These are phyloP conservation scores for Saccharomyces hybrid DNA, from an alignment of 1,139 yeast genomes.

Conservation along the genomic window DNA sequence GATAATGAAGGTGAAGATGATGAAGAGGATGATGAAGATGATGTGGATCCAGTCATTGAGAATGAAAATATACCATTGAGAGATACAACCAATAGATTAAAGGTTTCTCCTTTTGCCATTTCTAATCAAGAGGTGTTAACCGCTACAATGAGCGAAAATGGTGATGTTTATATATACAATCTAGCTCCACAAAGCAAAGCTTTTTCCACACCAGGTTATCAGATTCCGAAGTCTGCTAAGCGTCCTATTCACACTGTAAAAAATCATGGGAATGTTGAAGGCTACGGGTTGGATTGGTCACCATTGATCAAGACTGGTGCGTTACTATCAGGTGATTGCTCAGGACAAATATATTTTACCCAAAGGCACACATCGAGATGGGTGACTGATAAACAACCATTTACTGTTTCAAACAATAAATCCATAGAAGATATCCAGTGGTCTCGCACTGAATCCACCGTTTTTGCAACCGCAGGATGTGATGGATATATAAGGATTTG, in stretches of 20 bases:
- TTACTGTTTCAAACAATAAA: slow-evolving; percentile 50
- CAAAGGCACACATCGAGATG: slow-evolving; percentile 71
- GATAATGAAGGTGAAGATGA: slow-evolving; percentile 71
- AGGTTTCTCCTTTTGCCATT: slow-evolving; percentile 71
- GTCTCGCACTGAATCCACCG: slow-evolving; percentile 88
- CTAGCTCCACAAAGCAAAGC: slow-evolving; percentile 72
- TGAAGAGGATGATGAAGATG: slow-evolving; percentile 63
- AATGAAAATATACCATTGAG: slow-evolving; percentile 69
- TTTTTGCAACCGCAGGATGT: slow-evolving; percentile 86
- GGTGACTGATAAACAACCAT: slow-evolving; percentile 83
- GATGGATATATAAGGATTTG: slow-evolving; percentile 92
- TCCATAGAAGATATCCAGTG: slow-evolving; percentile 96
- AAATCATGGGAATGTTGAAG: slow-evolving; percentile 89
- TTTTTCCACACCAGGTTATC: slow-evolving; percentile 80
- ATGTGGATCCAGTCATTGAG: slow-evolving; percentile 79
- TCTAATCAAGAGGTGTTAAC: slow-evolving; percentile 57
- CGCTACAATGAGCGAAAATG: slow-evolving; percentile 85
- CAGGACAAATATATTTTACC: slow-evolving; percentile 76
- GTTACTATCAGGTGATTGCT: slow-evolving; percentile 79
- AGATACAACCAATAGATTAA: slow-evolving; percentile 81
- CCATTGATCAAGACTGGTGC: slow-evolving; percentile 77
- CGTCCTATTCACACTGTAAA: slow-evolving; percentile 80
- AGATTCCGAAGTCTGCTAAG: slow-evolving; percentile 68
- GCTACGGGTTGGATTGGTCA: slow-evolving; percentile 97
- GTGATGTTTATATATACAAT: slow-evolving; percentile 83